These are phyloP conservation scores for Magnusiomyces magnusii DNA, from an alignment of 1,139 yeast species.

Conservation along the genomic window DNA sequence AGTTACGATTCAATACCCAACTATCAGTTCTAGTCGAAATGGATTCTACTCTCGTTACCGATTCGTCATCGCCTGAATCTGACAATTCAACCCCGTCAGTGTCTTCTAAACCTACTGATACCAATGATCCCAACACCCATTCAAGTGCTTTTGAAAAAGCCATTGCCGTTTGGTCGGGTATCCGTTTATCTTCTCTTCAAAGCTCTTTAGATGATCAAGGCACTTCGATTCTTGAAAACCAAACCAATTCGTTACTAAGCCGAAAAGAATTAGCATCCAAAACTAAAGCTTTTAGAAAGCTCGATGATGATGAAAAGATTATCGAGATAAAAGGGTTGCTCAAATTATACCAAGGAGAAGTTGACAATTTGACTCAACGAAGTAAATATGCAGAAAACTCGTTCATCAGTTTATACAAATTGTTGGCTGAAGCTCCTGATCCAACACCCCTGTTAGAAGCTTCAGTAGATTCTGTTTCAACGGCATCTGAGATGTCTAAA, in stretches of 20 bases:
- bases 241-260: conserved; percentile 54
- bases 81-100: too few species aligned
- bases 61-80: too few species aligned
- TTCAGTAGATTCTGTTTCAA: conserved; percentile 59
- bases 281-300: conserved; percentile 75
- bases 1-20: too few species aligned
- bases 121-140: background rate
- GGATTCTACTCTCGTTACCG: too few species aligned
- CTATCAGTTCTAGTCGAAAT: too few species aligned
- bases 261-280: conserved; percentile 71
- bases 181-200: conserved; percentile 63
- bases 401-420: conserved; percentile 66
- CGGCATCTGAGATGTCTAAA: conserved; percentile 47
- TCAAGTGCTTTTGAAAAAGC: conserved; percentile 48
- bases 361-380: conserved; percentile 72
- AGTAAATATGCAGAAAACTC: conserved; percentile 66
- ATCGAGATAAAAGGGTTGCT: conserved; percentile 57
- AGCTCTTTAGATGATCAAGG: conserved; percentile 69
- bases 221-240: conserved; percentile 60
- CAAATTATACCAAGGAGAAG: conserved; percentile 80
- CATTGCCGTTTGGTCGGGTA: conserved; percentile 66
- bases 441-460: conserved; percentile 75
- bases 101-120: too few species aligned
- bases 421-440: conserved; percentile 86
- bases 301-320: conserved; percentile 58